Base-by-base conservation (phyloP, 2,329 filamentous ascomycete species). In the Ascochyta clinopodiicola region DNA sequence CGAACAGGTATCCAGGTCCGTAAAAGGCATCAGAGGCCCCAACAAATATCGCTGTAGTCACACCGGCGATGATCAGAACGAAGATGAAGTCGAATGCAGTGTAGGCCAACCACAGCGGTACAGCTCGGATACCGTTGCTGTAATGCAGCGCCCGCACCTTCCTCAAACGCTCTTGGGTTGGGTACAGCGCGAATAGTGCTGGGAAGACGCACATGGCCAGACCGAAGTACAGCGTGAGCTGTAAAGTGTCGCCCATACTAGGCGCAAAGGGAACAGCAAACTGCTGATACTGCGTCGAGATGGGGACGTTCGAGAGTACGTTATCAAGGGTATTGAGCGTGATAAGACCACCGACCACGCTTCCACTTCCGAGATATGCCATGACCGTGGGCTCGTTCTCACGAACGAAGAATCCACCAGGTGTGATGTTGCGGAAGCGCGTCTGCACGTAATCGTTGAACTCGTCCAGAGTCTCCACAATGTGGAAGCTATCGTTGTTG, bases 311-410 rank as follows among this genome's bases (percentile, higher is more conserved):
- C 21, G 85, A 82, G 21, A 93, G 74, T 19, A 92, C 68, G 84
- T 90, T 48, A 91, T 97, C 76, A 86, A 98, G 80, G 85, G 97
- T 82, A 90, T 97, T 95, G 81, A 97, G 81, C 80, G 89, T 70
- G 86, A 97, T 72, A 83, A 97, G 78, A 84, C 92, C 63, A 36
- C 78, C 78, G 19, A 86, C 83, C 22, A 94, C 78, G 5, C 84
- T 80, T 9, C 81, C 76, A 64, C 91, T 87, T 12, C 84, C 89
- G 56, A 84, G 80, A 78, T 90, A 96, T 1, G 89, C 87, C 59
- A 95, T 81, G 0, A 88, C 88, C 0, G 91, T 86, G 1, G 80
- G 74, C 1, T 73, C 78, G 17, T 79, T 78, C 49, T 89, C 84
- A 19, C 87, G 88, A 2, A 96, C 78, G 80, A 90, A 96, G 70